Conservation (phyloP, 208 protist genomes). For the Trypanosoma rangeli region DNA sequence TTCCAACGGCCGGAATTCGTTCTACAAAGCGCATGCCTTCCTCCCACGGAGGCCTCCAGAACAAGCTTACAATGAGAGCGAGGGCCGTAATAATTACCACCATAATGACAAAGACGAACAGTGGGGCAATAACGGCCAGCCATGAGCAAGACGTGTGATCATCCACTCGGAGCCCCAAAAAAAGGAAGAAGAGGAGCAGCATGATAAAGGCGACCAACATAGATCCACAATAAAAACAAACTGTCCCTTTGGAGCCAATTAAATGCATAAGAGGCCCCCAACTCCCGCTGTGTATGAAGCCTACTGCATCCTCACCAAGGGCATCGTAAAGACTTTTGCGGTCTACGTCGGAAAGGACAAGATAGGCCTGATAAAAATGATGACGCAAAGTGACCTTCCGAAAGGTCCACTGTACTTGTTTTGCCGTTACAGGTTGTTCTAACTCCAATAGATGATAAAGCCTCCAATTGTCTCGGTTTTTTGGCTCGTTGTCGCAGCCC, state of each 20-base stretch:
- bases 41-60: slow-evolving; percentile 37
- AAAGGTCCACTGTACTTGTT: slow-evolving; percentile 84
- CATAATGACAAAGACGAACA: slow-evolving; percentile 54
- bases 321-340: slow-evolving; percentile 85
- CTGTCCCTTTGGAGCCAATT: slow-evolving; percentile 49
- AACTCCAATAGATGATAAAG: slow-evolving; percentile 87
- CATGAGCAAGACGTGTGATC: slow-evolving; percentile 39
- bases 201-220: slow-evolving; percentile 55
- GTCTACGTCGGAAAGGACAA: slow-evolving; percentile 70
- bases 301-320: slow-evolving; percentile 77
- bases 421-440: slow-evolving; percentile 57
- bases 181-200: slow-evolving; percentile 69
- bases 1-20: slow-evolving; percentile 72
- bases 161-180: slow-evolving; percentile 56
- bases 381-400: slow-evolving; percentile 85
- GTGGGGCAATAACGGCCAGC: slow-evolving; percentile 45
- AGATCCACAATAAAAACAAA: slow-evolving; percentile 61
- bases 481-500: slow-evolving; percentile 9
- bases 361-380: slow-evolving; percentile 88
- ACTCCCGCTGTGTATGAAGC: slow-evolving; percentile 81
- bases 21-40: slow-evolving; percentile 66
- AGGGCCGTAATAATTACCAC: slow-evolving; percentile 46
- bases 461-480: slow-evolving; percentile 57
- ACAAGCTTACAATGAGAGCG: slow-evolving; percentile 58
- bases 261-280: slow-evolving; percentile 81